These are phyloP conservation scores for Rhodotorula sp. DNA, from an alignment of 1,284 basidiomycete species.

Conservation along the genomic window DNA sequence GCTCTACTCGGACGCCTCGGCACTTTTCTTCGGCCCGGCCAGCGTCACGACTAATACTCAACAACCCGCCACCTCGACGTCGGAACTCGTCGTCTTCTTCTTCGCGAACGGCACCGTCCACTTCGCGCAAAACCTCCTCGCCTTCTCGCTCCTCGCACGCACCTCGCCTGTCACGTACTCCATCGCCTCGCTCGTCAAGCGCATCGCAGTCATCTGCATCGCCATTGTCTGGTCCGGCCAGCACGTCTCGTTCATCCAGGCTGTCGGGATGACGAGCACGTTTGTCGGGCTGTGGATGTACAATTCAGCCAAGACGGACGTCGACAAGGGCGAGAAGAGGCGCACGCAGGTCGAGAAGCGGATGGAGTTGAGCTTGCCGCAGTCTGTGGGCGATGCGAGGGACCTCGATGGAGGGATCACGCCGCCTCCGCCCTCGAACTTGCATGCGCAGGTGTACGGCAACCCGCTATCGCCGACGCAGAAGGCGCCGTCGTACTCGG, in stretches of 20 bases:
- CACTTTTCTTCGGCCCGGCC: conserved; percentile 55
- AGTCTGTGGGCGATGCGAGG: conserved; percentile 50
- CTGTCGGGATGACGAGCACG: conserved; percentile 78
- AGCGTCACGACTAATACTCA: not conserved
- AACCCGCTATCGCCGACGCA: not conserved
- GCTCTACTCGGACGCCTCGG: conserved; percentile 77
- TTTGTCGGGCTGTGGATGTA: conserved; percentile 93
- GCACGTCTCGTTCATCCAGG: conserved; percentile 78
- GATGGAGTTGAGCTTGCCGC: conserved; percentile 67
- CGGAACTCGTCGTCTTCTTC: conserved; percentile 61
- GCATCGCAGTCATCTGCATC: conserved; percentile 95
- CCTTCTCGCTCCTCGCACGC: conserved; percentile 90
- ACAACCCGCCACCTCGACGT: conserved; percentile 34
- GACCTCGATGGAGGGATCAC: conserved; percentile 13
- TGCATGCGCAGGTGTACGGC: not conserved
- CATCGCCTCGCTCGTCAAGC: conserved; percentile 95
- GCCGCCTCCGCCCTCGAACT: not conserved
- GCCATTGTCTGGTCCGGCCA: conserved; percentile 98
- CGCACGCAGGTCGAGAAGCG: conserved; percentile 78
- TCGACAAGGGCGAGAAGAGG: conserved; percentile 88
- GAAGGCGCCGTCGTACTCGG: not conserved
- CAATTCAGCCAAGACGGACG: conserved; percentile 86
- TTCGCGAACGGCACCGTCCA: conserved; percentile 92
- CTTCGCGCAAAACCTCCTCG: conserved; percentile 95
- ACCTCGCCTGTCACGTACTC: conserved; percentile 98